Percentiles rank a stretch among this genome's conserved stretches.
These are phyloP conservation scores for Phaeosphaeria sp. DNA, from an alignment of 2,329 filamentous ascomycete genomes.

Conservation along the genomic window DNA sequence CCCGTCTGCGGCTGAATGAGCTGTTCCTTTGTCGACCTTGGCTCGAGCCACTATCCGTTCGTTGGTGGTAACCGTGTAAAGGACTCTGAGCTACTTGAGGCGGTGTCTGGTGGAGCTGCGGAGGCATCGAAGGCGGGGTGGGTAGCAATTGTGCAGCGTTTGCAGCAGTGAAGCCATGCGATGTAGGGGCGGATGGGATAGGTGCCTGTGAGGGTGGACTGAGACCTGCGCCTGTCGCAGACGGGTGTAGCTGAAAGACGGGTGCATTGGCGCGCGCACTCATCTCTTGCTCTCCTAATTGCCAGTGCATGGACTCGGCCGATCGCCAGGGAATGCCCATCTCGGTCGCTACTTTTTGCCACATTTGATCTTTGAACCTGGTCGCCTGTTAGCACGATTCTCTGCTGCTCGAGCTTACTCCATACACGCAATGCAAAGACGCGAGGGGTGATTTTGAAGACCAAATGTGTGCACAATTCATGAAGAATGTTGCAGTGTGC, in stretches of 20 bases:
- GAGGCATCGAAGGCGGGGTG: constrained; percentile 28
- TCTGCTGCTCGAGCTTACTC: background rate
- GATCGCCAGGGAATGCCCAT: constrained; percentile 95
- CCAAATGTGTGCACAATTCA: constrained; percentile 11
- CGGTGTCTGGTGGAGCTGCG: constrained; percentile 36
- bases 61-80: constrained; percentile 41
- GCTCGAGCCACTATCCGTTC: constrained; percentile 42
- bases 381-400: constrained; percentile 27
- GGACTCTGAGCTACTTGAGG: constrained; percentile 34
- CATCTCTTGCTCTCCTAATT: constrained; percentile 93
- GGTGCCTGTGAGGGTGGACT: constrained; percentile 39
- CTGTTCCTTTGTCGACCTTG: constrained; percentile 40
- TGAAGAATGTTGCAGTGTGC: constrained; percentile 10
- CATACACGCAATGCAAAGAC: constrained; percentile 5
- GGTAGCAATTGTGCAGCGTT: constrained; percentile 47
- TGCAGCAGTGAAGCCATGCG: constrained; percentile 48
- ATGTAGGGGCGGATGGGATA: constrained; percentile 28
- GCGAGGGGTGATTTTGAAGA: background rate
- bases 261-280: constrained; percentile 87
- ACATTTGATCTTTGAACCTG: constrained; percentile 98
- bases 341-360: constrained; percentile 93
- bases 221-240: constrained; percentile 41
- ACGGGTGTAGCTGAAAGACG: constrained; percentile 70
- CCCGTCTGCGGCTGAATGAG: constrained; percentile 44
- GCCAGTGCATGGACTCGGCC: constrained; percentile 98